These are phyloP conservation scores for Phytophthora sp. DNA, from an alignment of 352 stramenopile genomes.

Conservation along the genomic window DNA sequence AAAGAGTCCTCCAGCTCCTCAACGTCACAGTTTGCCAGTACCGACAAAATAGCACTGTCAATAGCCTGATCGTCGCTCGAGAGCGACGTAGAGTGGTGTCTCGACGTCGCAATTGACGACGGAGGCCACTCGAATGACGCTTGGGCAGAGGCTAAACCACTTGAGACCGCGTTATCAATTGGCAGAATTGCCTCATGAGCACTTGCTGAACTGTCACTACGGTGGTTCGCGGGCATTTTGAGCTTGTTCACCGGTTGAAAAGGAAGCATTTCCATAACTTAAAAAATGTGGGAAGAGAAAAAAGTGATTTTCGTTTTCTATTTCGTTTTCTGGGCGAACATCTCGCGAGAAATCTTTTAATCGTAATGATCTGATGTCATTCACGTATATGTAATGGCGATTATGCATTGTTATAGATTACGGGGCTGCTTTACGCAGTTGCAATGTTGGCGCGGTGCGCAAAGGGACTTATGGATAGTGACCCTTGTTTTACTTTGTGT, in stretches of 20 bases:
- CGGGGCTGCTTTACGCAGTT: no score
- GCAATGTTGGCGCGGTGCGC: no score
- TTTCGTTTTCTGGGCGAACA: no score
- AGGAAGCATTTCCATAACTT: constrained; percentile 34
- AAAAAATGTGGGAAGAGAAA: no score
- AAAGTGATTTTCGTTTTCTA: no score
- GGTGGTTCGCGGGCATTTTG: constrained; percentile 32
- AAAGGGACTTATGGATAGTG: no score
- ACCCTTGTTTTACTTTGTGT: no score
- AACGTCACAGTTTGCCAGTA: constrained; percentile 59
- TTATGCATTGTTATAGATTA: no score
- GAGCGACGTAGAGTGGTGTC: constrained; percentile 31
- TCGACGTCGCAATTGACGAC: constrained; percentile 17
- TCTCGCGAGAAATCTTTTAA: no score
- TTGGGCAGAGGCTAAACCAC: no score
- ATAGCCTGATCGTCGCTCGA: constrained; percentile 73
- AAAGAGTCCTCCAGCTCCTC: constrained; percentile 42
- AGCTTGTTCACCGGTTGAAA: constrained; percentile 37
- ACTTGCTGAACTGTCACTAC: constrained; percentile 41
- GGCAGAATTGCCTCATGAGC: constrained; percentile 33
- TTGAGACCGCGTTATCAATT: constrained; percentile 6
- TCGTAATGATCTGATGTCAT: no score
- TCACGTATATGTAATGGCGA: no score
- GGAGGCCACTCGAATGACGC: constrained; percentile 49
- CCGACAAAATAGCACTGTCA: constrained; percentile 78